Conservation (phyloP, 176 grass and related monocot genomes). For the Sorghum bicolor region Sorghum_bicolor_NCBIv3 NC_012872.2:64842501-64843000, state of each 20-base stretch:
- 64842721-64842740: conserved; percentile 37
- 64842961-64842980: conserved; percentile 60
- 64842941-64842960: conserved; percentile 62
- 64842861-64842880: neutral
- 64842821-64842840: neutral
- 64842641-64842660: conserved; percentile 53
- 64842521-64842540: conserved; percentile 15
- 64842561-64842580: conserved; percentile 38
- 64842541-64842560: conserved; percentile 48
- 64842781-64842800: conserved; percentile 44
- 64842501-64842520: conserved; percentile 24
- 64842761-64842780: conserved; percentile 48
- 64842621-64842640: conserved; percentile 45
- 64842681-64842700: conserved; percentile 65
- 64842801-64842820: conserved; percentile 45
- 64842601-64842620: conserved; percentile 40
- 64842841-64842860: neutral
- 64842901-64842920: conserved; percentile 22
- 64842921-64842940: conserved; percentile 51
- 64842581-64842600: conserved; percentile 62
- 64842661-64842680: conserved; percentile 42
- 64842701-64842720: conserved; percentile 43
- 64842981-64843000: conserved; percentile 52
- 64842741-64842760: neutral
- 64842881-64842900: neutral